Evolutionary conservation across 495 filamentous ascomycete genomes (phyloP).

Genomic region (Xylaria sp.): DNA sequence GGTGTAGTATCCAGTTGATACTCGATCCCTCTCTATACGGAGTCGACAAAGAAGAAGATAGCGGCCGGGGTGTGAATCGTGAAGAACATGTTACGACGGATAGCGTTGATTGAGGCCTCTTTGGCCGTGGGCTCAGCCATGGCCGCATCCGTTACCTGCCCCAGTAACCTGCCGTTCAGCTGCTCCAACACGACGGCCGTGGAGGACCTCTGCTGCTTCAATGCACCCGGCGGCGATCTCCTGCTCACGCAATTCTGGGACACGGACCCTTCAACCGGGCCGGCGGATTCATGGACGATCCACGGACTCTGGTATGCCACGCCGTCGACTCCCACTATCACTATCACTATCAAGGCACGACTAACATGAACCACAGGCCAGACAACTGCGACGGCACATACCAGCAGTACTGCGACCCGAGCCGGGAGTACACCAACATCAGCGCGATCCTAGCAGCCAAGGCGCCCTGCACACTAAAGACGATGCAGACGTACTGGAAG

Average conservation of each 20-base stretch:
- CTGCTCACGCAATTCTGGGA: conserved; percentile 90
- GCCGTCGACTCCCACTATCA: neutral
- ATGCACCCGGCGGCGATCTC: conserved; percentile 74
- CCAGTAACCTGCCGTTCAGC: conserved; percentile 40
- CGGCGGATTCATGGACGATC: conserved; percentile 78
- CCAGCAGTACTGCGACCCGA: conserved; percentile 68
- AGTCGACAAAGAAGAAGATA: neutral
- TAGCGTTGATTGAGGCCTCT: neutral
- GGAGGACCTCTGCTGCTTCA: conserved; percentile 75
- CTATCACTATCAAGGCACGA: neutral
- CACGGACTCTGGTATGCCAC: conserved; percentile 71
- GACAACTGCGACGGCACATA: conserved; percentile 82
- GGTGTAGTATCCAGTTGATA: neutral
- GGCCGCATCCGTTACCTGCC: conserved; percentile 33
- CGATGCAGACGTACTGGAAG: conserved; percentile 78
- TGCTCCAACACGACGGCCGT: conserved; percentile 49
- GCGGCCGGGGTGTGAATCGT: neutral
- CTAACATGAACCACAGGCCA: conserved; percentile 54
- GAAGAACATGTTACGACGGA: conserved; percentile 3
- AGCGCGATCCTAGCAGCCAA: conserved; percentile 43
- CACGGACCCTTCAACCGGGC: conserved; percentile 70
- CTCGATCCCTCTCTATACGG: neutral
- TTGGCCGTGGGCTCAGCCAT: conserved; percentile 22
- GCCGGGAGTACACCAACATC: conserved; percentile 72
- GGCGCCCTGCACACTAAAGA: conserved; percentile 52